Evolutionary conservation across 352 stramenopile species (phyloP), one percentile per base, ranked within the genome.

Genomic region (Phytophthora cryptogea): DNA sequence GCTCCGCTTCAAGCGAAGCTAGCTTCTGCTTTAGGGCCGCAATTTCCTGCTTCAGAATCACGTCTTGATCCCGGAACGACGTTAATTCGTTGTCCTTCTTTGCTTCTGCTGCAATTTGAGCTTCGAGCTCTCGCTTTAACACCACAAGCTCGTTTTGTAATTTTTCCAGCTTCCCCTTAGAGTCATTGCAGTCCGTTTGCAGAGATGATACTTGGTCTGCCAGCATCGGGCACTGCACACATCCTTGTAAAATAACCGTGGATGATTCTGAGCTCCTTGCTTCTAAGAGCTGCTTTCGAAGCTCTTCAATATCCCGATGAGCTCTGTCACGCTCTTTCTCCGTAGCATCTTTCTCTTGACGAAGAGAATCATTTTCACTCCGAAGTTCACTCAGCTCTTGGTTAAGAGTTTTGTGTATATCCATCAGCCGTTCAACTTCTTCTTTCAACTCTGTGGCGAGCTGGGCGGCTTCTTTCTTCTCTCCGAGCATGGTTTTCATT

Each of bases 401-500:
- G 14, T 72, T 50, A 17, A 78, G 42, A 6, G 3, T 39, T 14
- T 55, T 58, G 3, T 68, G 59, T 0, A 58, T 46, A 20, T 48
- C 59, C 8, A 42, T 46, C 3, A 81, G 54, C 20, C 57, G 52
- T 8, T 74, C 61, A 2, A 74, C 35, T 47, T 82, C 55, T 30
- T 31, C 44, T 61, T 80, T 76, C 10, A 82, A 28, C 17, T 70
- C 65, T 1, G 28, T 53, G 27, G 56, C 51, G 41, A 66, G 32
- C 32, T 55, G 26, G 6, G 32, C 39, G 2, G 53, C 52, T 14
- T 72, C 59, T 13, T 62, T 66, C 43, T 76, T 72, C 39, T 72
- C 60, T 11, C 63, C 66, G 17, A 73, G 52, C 8, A 50, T 43
- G 11, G 54, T 37, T 28, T 72, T 68, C 23, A 86, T 63, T 48